Conservation (phyloP, 257 asterid species). For the Salvia splendens region DNA sequence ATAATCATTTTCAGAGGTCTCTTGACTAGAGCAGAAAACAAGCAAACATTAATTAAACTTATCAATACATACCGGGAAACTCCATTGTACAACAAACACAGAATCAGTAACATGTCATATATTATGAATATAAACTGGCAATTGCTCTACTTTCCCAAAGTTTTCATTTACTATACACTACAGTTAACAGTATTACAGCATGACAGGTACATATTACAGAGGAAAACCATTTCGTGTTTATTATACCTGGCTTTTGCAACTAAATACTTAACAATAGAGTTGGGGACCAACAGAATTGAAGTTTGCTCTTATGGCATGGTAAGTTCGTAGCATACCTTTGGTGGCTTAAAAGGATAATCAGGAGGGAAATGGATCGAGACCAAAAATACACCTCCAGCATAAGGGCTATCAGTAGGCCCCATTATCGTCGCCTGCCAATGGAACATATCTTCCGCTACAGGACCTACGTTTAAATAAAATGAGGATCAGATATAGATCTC, state of each 20-base stretch:
- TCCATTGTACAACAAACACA: too few relatives aligned
- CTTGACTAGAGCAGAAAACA: not conserved
- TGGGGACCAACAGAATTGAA: too few relatives aligned
- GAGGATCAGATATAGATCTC: not conserved
- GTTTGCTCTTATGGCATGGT: too few relatives aligned
- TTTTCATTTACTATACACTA: too few relatives aligned
- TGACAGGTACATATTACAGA: not conserved
- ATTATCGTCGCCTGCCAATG: conserved; percentile 48
- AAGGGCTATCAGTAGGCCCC: conserved; percentile 50
- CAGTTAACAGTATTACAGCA: too few relatives aligned
- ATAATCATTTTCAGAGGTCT: not conserved
- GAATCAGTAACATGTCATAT: not conserved
- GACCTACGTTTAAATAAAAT: conserved; percentile 33
- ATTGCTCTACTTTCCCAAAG: not conserved
- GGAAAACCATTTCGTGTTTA: not conserved
- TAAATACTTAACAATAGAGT: too few relatives aligned
- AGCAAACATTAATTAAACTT: not conserved
- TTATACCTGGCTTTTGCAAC: not conserved
- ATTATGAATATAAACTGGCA: not conserved
- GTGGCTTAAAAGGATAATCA: conserved; percentile 47
- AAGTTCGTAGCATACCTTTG: conserved; percentile 35
- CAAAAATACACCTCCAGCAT: conserved; percentile 45
- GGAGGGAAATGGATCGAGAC: conserved; percentile 47
- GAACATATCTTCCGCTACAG: conserved; percentile 48
- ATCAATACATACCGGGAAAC: too few relatives aligned